Base-by-base conservation (phyloP, 306 rosid genomes). In the Quercus berberidifolia region DNA sequence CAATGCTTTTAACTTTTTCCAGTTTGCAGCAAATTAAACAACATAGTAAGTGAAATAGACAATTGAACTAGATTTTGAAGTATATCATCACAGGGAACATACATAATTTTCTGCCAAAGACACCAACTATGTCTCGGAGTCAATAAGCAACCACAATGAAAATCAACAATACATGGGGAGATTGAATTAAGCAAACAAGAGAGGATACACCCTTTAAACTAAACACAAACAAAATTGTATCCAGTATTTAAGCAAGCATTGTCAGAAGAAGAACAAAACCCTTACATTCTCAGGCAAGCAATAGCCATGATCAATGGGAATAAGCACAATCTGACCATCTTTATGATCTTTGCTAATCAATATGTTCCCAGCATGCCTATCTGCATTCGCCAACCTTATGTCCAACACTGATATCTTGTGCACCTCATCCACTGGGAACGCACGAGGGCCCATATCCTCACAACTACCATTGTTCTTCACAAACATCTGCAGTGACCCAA, bases 221-320 rank as follows among this genome's bases (percentile, higher is more conserved):
- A 9, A 7, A 59, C 31, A 59, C 65, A 59, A 59, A 59, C 6
- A 9, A 59, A 59, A 49, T 12, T 49, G 17, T 59, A 59, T 59
- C 31, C 65, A 23, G 5, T 10, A 59, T 49, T 49, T 59, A 59
- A 60, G 72, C 43, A 75, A 19, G 59, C 46, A 52, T 17, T 21
- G 3, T 60, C 68, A 78, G 55, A 58, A 69, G 25, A 20, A 46
- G 30, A 33, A 54, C n/a, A 70, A 58, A 72, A 54, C 59, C 81
- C 91, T 87, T 85, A 87, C 92, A 3, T 63, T 87, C 78, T 87
- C 83, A 13, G 92, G 90, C 55, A 89, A 78, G 85, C 92, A 89
- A 77, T 89, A 89, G 69, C 91, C 90, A 81, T 89, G 90, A 75
- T 89, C 92, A 74, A 89, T 89, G 76, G 92, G 92, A 79, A 89